Conservation (phyloP, 768 basidiomycete species). For the Neoboletus magnificus region DNA sequence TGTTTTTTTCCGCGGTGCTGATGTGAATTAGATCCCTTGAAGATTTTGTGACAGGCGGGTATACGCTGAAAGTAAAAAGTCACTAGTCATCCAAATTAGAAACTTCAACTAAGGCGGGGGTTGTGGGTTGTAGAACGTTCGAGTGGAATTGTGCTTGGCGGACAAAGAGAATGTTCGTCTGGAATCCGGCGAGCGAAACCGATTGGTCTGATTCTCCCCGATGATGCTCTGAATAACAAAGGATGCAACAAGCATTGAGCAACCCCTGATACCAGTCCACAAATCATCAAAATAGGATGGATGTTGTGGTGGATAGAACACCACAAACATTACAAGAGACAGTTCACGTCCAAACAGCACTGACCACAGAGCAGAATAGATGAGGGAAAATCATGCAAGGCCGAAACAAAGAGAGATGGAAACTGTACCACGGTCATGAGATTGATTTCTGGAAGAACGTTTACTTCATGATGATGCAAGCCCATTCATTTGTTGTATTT, state of each 20-base stretch:
- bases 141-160: constrained; percentile 1
- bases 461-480: constrained; percentile 9
- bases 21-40: constrained; percentile 1
- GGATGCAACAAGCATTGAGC: constrained; percentile 5
- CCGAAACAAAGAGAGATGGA: not conserved
- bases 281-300: not conserved
- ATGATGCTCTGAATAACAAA: constrained; percentile 3
- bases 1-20: not conserved
- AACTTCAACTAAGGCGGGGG: not conserved
- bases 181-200: not conserved
- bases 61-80: not conserved
- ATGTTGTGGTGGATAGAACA: not conserved
- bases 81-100: constrained; percentile 3
- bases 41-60: constrained; percentile 1
- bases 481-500: constrained; percentile 9
- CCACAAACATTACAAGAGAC: constrained; percentile 1
- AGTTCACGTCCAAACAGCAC: constrained; percentile 4
- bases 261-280: not conserved
- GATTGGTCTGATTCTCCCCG: not conserved
- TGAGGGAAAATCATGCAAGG: constrained; percentile 1
- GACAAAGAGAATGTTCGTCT: not conserved
- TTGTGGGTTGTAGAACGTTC: constrained; percentile 2
- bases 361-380: constrained; percentile 3
- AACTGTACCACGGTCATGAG: constrained; percentile 12
- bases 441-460: not conserved